A percentile compares a stretch with the other conserved stretches of the same genome.
These are phyloP conservation scores for Boehmeria nivea DNA, from an alignment of 306 rosid genomes.

Conservation along the genomic window DNA sequence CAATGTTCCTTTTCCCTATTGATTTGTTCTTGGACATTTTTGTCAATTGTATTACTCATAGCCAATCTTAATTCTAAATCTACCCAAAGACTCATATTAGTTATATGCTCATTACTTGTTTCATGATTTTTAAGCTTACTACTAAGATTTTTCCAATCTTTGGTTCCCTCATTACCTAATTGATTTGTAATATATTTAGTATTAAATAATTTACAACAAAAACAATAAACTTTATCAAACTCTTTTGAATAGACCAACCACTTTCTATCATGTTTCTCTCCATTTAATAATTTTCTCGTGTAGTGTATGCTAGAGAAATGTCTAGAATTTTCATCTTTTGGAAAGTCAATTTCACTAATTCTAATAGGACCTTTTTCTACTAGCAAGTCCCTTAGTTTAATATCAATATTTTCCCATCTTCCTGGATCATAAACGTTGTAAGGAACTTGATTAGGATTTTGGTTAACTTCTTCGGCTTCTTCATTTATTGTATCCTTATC, in stretches of 20 bases:
- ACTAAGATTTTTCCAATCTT: neutral
- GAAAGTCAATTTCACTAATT: no score
- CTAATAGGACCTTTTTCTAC: neutral
- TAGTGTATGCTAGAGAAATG: no score
- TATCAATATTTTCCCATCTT: neutral
- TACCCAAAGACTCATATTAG: neutral
- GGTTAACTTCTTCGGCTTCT: no score
- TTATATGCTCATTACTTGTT: neutral
- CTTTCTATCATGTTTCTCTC: neutral
- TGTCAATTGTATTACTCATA: no score
- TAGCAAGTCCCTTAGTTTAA: neutral
- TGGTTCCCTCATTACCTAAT: neutral
- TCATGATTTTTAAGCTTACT: no score
- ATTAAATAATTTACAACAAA: neutral
- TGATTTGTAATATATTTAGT: neutral
- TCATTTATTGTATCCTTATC: no score
- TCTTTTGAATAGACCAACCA: neutral
- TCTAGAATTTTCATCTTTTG: no score
- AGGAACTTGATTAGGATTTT: no score
- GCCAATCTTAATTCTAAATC: no score
- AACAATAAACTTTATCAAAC: neutral
- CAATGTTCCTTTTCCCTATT: no score
- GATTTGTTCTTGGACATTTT: no score
- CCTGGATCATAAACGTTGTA: neutral
- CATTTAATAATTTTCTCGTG: no score